Conservation (phyloP, 345 rosid genomes). For the Euphorbia tirucalli region DNA sequence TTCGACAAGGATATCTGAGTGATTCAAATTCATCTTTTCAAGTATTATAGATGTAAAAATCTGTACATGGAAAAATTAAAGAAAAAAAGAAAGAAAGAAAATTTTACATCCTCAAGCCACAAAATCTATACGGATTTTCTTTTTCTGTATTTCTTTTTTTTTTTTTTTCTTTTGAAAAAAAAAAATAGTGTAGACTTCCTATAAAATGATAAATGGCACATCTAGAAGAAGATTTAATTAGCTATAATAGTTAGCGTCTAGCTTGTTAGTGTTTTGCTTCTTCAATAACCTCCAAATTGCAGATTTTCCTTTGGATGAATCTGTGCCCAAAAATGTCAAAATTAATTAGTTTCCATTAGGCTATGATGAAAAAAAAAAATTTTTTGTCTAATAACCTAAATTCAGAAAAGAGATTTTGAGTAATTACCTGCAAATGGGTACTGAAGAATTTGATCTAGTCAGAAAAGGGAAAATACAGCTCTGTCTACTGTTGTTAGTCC, state of each 20-base stretch:
- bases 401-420: neutral
- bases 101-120: neutral
- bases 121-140: neutral
- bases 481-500: neutral
- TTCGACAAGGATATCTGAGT: too few relatives aligned
- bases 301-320: constrained; percentile 1
- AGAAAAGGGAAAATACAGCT: neutral
- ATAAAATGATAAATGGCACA: neutral
- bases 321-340: neutral
- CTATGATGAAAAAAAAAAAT: too few relatives aligned
- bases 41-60: neutral
- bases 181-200: too few relatives aligned
- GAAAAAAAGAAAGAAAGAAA: neutral
- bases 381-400: too few relatives aligned
- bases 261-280: constrained; percentile 7
- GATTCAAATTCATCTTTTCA: too few relatives aligned
- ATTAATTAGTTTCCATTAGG: neutral
- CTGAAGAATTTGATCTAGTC: constrained; percentile 30
- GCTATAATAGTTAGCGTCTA: neutral
- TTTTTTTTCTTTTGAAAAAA: too few relatives aligned
- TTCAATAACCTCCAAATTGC: constrained; percentile 7
- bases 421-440: constrained; percentile 42
- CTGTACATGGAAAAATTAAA: constrained; percentile 1
- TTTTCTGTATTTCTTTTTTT: too few relatives aligned
- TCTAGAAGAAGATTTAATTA: neutral